These are phyloP conservation scores for Guadua angustifolia DNA, from an alignment of 176 grass and related monocot genomes.

Conservation along the genomic window DNA sequence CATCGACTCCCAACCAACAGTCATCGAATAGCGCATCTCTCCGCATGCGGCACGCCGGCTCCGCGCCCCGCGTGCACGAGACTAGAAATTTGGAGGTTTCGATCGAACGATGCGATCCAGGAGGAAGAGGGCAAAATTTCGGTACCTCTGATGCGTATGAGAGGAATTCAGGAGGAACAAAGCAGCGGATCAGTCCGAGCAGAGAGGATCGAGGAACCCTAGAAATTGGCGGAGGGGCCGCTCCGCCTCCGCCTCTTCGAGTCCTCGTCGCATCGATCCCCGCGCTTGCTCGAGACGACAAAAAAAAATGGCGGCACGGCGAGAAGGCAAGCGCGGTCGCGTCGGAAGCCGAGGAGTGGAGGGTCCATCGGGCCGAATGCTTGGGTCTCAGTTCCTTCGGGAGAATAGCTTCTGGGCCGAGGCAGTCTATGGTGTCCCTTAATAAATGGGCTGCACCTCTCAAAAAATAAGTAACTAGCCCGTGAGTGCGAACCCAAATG, in stretches of 20 bases:
- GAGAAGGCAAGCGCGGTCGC: neutral
- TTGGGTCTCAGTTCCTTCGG: neutral
- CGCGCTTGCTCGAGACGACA: neutral
- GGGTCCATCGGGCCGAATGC: neutral
- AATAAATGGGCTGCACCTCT: neutral
- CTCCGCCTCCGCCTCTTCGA: constrained; percentile 3
- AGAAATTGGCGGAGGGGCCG: too few relatives aligned
- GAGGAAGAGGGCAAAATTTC: neutral
- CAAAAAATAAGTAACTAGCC: neutral
- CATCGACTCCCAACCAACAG: neutral
- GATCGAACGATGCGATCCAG: neutral
- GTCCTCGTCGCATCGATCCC: neutral
- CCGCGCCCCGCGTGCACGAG: neutral
- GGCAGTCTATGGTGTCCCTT: neutral
- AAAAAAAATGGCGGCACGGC: constrained; percentile 51
- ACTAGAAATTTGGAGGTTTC: neutral
- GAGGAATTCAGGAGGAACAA: neutral
- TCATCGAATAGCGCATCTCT: neutral
- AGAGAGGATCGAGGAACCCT: neutral
- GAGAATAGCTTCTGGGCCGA: neutral
- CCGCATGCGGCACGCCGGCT: neutral
- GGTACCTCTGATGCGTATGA: constrained; percentile 14
- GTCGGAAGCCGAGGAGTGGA: neutral
- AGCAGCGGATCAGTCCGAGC: neutral
- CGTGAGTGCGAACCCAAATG: neutral